Percentiles rank a stretch among this genome's conserved stretches.
Evolutionary conservation across 2,329 filamentous ascomycete genomes (phyloP).

Genomic region (Ceratocystis diversiconidia): DNA sequence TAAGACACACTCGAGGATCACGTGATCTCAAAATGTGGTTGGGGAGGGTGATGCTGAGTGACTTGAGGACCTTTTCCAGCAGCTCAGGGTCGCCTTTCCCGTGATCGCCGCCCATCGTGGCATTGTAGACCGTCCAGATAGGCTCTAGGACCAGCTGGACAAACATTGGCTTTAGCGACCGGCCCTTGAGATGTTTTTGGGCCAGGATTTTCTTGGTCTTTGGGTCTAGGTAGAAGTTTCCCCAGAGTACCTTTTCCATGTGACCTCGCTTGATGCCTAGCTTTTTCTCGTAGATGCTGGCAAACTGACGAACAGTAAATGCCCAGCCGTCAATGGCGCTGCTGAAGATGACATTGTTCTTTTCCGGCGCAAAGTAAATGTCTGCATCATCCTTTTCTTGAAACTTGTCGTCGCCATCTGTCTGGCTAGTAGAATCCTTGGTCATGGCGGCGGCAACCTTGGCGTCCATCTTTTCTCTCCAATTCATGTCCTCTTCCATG

Average conservation of each 20-base stretch:
- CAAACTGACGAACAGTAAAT: conserved; percentile 91
- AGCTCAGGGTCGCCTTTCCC: conserved; percentile 70
- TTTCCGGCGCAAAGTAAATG: conserved; percentile 94
- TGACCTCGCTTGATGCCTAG: conserved; percentile 79
- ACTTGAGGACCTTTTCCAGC: conserved; percentile 90
- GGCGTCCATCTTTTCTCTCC: conserved; percentile 86
- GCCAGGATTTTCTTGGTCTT: conserved; percentile 91
- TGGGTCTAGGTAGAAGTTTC: conserved; percentile 88
- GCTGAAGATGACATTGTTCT: conserved; percentile 97
- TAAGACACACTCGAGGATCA: conserved; percentile 72
- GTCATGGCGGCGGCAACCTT: conserved; percentile 57
- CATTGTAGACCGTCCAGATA: conserved; percentile 90
- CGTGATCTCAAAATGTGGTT: conserved; percentile 72
- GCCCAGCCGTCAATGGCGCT: conserved; percentile 99
- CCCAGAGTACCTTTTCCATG: conserved; percentile 92
- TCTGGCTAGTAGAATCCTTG: conserved; percentile 36
- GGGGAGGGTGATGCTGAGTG: conserved; percentile 67
- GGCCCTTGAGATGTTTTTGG: conserved; percentile 82
- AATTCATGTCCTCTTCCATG: conserved; percentile 96
- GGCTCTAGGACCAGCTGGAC: conserved; percentile 91
- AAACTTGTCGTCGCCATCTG: conserved; percentile 50
- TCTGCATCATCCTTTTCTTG: conserved; percentile 92
- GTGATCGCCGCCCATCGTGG: conserved; percentile 67
- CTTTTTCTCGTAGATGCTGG: conserved; percentile 87
- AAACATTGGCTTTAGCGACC: conserved; percentile 89